Evolutionary conservation across 75 land plant genomes (phyloP), one percentile per base, ranked within the genome.

Genomic region (Cunninghamia lanceolata): DNA sequence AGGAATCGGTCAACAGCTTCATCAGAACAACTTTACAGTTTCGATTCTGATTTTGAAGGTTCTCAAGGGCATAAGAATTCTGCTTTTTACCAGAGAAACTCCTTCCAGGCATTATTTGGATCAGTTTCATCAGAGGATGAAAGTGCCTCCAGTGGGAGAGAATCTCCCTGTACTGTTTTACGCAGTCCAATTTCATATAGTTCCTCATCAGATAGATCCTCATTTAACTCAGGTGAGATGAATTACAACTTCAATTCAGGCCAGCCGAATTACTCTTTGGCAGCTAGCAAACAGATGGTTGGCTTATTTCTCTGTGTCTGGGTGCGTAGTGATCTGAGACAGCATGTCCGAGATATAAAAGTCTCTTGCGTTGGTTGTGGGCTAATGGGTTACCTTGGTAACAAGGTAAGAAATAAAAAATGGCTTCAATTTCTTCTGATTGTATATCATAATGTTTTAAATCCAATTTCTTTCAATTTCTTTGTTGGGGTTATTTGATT

Each of bases 311-410:
- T 97, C 35, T 93, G 95, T 80, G 93, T 97, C 1, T 97, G 97
- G 99, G 95, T 93, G 28, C 89, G 93, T 0, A 82, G 84, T 35
- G 91, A 91, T 32, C 91, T 97, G 39, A 52, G 85, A 78, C 75
- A 75, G 13, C 90, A 92, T 74, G 82, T 97, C 34, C 88, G 76
- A 43, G 86, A 90, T 66, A 73, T 95, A 84, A 93, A 89, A 86
- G 94, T 95, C 79, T 95, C 97, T 90, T 83, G 93, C 92, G 94
- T 98, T 87, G 79, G 96, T 95, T 0, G 83, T 91, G 82, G 99
- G 96, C n/a, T 83, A 95, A 98, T 98, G 99, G 98, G 95, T 78
- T 98, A 94, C 85, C 96, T 96, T 40, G 99, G 99, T 34, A 96
- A 98, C 88, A 98, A 96, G 96, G 99, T 98, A 53, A 28, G 52